Conservation (phyloP, 306 rosid genomes). For the Sicyos baderoa region DNA sequence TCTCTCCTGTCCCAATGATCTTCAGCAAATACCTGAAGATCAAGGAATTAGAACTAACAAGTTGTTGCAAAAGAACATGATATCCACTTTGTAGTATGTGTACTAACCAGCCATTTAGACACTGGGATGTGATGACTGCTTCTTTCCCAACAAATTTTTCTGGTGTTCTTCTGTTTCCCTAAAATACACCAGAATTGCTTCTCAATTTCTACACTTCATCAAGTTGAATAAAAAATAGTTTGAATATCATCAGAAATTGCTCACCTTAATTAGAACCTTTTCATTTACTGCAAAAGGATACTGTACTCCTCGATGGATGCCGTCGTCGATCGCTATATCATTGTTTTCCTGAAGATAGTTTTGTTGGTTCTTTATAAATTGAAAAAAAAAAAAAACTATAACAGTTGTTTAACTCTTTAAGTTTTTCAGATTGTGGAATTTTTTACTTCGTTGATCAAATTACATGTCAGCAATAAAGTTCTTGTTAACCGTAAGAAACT, state of each 20-base stretch:
- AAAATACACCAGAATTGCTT: constrained; percentile 27
- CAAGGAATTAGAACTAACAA: neutral
- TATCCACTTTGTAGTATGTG: constrained; percentile 3
- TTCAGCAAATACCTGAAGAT: constrained; percentile 79
- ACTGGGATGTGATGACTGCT: constrained; percentile 94
- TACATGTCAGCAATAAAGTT: neutral
- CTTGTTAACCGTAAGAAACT: neutral
- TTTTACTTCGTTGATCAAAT: neutral
- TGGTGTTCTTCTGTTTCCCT: constrained; percentile 96
- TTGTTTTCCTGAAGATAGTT: constrained; percentile 63
- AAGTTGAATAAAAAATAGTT: constrained; percentile 14
- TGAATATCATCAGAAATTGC: constrained; percentile 10
- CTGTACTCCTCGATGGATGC: constrained; percentile 61
- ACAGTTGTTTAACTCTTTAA: neutral
- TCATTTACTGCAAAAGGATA: constrained; percentile 93
- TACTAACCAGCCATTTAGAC: constrained; percentile 99
- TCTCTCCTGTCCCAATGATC: constrained; percentile 77
- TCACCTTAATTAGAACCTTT: constrained; percentile 88
- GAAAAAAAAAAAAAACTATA: neutral
- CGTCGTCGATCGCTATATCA: constrained; percentile 52
- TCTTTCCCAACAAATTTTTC: constrained; percentile 99
- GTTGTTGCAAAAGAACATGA: neutral
- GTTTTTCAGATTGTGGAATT: neutral
- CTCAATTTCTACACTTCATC: constrained; percentile 14
- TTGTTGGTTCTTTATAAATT: neutral